Evolutionary conservation across 1,284 basidiomycete species (phyloP), one percentile per base, ranked within the genome.

Genomic region (Trametes polyzona): DNA sequence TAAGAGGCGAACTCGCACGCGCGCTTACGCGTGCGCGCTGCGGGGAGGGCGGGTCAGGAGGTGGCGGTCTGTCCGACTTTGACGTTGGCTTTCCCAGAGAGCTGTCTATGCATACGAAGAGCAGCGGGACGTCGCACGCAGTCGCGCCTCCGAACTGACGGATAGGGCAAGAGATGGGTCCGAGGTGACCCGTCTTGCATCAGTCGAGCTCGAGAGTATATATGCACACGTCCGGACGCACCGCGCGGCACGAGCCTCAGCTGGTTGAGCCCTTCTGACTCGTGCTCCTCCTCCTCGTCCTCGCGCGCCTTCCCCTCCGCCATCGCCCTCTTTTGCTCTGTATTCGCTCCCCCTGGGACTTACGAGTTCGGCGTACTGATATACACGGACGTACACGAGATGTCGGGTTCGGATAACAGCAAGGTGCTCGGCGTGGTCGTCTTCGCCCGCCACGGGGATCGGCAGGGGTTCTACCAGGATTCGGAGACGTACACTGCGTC

Each of bases 371-470:
- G 23, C 7, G 19, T 23, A 24, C 2, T 14, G 5, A 5, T 7
- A 35, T 11, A 35, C 9, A 35, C n/a, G n/a, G 33, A 14, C 11
- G 33, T 35, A n/a, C 9, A 23, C 39, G 35, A n/a, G n/a, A 64
- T 64, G 62, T 42, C 62, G n/a, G n/a, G n/a, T 19, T 46, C 55
- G 41, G 60, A 66, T 21, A 62, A 65, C 39, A 65, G 64, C 60
- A 60, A 39, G 17, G 65, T 80, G 23, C 67, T 79, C 16, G 81
- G 80, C 14, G 71, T 79, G 40, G 75, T 83, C 47, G 62, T 82
- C 46, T 65, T 83, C 52, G 74, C 77, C 29, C 76, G 82, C 12
- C 82, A 84, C 48, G 82, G 82, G 36, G 82, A 83, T 65, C 71
- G 80, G 16, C 66, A 73, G 49, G 77, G 73, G 1, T 78, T 75